Evolutionary conservation across 2,329 filamentous ascomycete genomes (phyloP).

Genomic region (Exophiala dermatitidis): DNA sequence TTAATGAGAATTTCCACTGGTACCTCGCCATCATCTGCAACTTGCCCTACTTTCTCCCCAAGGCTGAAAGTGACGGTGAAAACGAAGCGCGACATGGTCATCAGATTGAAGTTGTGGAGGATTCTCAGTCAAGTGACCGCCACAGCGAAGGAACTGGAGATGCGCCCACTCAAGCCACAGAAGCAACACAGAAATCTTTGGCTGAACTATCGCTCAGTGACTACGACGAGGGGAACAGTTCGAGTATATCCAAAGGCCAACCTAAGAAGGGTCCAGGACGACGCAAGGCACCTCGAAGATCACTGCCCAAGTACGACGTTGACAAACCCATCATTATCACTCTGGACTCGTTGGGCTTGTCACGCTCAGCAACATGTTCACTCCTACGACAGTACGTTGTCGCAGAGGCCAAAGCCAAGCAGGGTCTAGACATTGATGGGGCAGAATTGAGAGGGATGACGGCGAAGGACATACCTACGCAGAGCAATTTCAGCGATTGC

Average conservation of each 20-base stretch:
- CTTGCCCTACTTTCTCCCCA: constrained; percentile 35
- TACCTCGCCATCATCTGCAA: constrained; percentile 95
- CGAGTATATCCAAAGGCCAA: constrained; percentile 6
- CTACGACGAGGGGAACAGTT: constrained; percentile 10
- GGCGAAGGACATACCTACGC: constrained; percentile 67
- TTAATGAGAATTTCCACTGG: constrained; percentile 86
- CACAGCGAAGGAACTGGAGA: constrained; percentile 1
- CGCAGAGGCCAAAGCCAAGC: constrained; percentile 62
- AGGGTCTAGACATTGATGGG: constrained; percentile 31
- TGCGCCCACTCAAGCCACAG: neutral
- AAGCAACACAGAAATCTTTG: constrained; percentile 15
- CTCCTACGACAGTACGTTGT: constrained; percentile 71
- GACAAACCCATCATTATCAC: constrained; percentile 68
- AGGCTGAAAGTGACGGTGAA: constrained; percentile 7
- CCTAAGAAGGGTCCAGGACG: constrained; percentile 13
- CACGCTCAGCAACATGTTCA: constrained; percentile 52
- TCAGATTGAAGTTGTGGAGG: neutral
- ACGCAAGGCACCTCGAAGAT: constrained; percentile 29
- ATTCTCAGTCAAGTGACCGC: neutral
- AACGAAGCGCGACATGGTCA: constrained; percentile 21
- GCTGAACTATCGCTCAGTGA: constrained; percentile 14
- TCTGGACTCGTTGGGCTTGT: constrained; percentile 70
- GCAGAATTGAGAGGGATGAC: constrained; percentile 55
- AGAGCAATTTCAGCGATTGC: constrained; percentile 82
- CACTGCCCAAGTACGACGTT: constrained; percentile 41